phyloP scores from a whole-genome alignment of 371 early-diverging fungal species.

The Phascolomyces articulosus region DNA sequence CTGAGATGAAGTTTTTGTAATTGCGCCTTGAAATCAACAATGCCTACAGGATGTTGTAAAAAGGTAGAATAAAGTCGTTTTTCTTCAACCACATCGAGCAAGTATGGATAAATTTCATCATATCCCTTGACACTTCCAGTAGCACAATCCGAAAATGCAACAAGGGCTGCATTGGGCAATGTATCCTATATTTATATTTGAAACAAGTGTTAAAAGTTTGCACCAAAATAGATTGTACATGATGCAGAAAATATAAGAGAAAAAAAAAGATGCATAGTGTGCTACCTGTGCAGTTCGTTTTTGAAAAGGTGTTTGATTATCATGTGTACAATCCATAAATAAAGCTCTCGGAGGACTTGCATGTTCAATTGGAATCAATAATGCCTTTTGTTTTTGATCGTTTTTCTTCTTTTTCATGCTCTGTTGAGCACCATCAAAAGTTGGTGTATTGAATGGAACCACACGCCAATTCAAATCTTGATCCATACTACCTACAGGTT shows the following conservation, averaged over 20 bases:
- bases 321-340: slow-evolving; percentile 98
- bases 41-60: slow-evolving; percentile 57
- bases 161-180: slow-evolving; percentile 89
- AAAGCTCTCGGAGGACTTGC: slow-evolving; percentile 83
- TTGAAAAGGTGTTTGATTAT: slow-evolving; percentile 95
- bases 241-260: no score
- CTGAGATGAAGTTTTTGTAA: slow-evolving; percentile 78
- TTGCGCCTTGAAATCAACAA: slow-evolving; percentile 72
- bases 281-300: slow-evolving; percentile 70
- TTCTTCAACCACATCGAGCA: slow-evolving; percentile 89
- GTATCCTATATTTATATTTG: slow-evolving; percentile 66
- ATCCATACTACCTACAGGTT: slow-evolving; percentile 79
- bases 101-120: slow-evolving; percentile 88
- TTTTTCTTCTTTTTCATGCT: slow-evolving; percentile 28
- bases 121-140: slow-evolving; percentile 96
- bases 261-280: no score
- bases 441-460: not conserved
- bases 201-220: no score
- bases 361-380: slow-evolving; percentile 37
- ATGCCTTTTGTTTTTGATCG: slow-evolving; percentile 30
- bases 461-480: slow-evolving; percentile 52
- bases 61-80: slow-evolving; percentile 71
- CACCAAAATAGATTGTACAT: no score
- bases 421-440: no score
- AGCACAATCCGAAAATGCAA: slow-evolving; percentile 89